Evolutionary conservation across 2,329 filamentous ascomycete genomes (phyloP), one percentile per base, ranked within the genome.

Genomic region (Fusarium pseudoanthophilum): DNA sequence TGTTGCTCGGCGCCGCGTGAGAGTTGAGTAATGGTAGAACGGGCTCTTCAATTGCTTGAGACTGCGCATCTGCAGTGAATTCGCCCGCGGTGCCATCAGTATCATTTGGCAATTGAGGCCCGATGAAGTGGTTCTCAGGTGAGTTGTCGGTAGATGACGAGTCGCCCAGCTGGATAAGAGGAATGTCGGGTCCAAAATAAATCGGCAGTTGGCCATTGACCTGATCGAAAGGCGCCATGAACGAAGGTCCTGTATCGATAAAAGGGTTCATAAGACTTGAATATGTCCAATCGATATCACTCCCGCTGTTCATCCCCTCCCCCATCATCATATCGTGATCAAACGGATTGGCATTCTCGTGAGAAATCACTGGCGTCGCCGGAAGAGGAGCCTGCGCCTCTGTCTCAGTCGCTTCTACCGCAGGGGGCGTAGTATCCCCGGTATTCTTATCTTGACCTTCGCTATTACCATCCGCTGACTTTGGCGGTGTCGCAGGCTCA

Each of bases 371-470:
- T 20, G n/a, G 48, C 5, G 48, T 34, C n/a, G 48, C 8, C 8
- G 30, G n/a, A 20, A 24, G 21, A 52, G 30, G 48, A 52, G 48
- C 48, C 5, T 26, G 26, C 16, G 30, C 18, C 15, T 36, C 30
- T 20, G 30, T 11, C n/a, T 20, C 48, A 20, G 30, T 11, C 8
- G 30, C 30, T 36, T 51, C 48, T 14, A 20, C 48, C 6, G n/a
- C 30, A 15, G n/a, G 30, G 6, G 30, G 30, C 0, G 30, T 36
- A 2, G 16, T 8, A 3, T 2, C 36, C 8, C 26, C 30, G 0
- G 8, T 8, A 11, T 8, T 36, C n/a, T 34, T 52, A 36, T 36
- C 48, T 9, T 15, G 30, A 2, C n/a, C 9, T 3, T 52, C 30
- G 13, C 30, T 52, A 2, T 11, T 8, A 7, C n/a, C 30, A 26